phyloP scores from a whole-genome alignment of 108 stramenopile species.

The Pseudonitzschia pungens region DNA sequence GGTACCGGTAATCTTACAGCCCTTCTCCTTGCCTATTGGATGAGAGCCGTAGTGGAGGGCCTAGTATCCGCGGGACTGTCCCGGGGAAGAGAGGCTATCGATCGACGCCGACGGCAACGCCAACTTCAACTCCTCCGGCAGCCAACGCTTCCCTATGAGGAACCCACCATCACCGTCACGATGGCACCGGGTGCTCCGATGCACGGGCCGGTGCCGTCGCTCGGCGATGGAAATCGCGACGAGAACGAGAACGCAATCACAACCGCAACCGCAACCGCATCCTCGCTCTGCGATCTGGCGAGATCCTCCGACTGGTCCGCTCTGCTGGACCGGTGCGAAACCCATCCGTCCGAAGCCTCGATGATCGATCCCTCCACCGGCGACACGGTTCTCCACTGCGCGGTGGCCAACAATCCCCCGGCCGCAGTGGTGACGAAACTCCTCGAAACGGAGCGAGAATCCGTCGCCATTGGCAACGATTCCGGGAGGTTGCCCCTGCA shows the following conservation, averaged over 20 bases:
- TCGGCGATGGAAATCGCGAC: background rate
- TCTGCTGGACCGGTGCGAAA: slow-evolving; percentile 37
- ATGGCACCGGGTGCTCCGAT: background rate
- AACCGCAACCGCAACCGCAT: background rate
- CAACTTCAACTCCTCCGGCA: background rate
- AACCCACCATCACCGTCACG: background rate
- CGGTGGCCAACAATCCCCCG: slow-evolving; percentile 27
- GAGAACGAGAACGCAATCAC: slow-evolving; percentile 1
- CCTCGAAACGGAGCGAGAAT: background rate
- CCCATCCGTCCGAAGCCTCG: slow-evolving; percentile 40
- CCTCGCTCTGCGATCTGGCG: slow-evolving; percentile 15
- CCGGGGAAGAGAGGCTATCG: background rate
- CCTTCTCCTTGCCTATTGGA: too few relatives aligned
- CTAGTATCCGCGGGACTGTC: background rate
- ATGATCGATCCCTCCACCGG: background rate
- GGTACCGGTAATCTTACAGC: too few relatives aligned
- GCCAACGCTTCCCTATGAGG: background rate
- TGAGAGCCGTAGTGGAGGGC: too few relatives aligned
- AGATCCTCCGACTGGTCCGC: slow-evolving; percentile 41
- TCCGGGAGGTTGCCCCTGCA: slow-evolving; percentile 39
- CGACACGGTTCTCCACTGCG: background rate
- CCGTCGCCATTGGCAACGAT: slow-evolving; percentile 30
- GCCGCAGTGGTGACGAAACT: slow-evolving; percentile 19
- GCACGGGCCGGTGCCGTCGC: background rate
- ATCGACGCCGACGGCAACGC: background rate